Conservation (phyloP, 495 filamentous ascomycete genomes). For the Podospora bellae-mahoneyi region DNA sequence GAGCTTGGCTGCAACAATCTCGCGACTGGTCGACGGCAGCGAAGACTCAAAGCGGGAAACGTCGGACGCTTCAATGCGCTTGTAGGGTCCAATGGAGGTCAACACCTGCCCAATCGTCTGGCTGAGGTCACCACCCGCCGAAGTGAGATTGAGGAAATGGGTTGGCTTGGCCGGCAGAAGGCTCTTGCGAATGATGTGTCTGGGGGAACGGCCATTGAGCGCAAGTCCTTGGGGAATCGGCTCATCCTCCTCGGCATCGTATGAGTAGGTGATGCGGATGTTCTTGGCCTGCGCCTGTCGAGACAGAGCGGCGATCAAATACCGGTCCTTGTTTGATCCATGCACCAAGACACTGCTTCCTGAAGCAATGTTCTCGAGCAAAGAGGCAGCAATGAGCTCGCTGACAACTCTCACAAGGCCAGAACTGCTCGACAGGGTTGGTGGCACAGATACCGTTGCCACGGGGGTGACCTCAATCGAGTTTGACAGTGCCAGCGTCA, state of each 20-base stretch:
- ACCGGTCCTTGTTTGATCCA: not conserved
- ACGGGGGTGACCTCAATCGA: no score
- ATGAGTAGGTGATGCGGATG: not conserved
- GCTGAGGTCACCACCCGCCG: not conserved
- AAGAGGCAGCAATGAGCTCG: not conserved
- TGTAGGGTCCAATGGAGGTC: no score
- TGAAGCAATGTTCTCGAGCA: not conserved
- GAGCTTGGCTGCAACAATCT: no score
- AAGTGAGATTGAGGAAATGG: slow-evolving; percentile 1
- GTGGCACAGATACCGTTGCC: no score
- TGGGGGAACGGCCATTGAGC: not conserved
- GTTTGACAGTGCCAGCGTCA: not conserved
- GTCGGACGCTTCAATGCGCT: no score
- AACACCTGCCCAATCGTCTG: not conserved
- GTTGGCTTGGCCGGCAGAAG: not conserved
- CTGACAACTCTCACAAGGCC: not conserved
- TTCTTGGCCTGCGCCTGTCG: not conserved
- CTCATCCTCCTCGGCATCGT: not conserved
- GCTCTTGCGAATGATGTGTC: not conserved
- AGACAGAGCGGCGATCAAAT: not conserved
- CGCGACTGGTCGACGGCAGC: no score
- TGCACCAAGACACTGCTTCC: slow-evolving; percentile 5
- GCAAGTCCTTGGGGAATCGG: not conserved
- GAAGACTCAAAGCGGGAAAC: no score
- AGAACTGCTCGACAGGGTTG: not conserved